These are phyloP conservation scores for Hibiscus trionum DNA, from an alignment of 345 rosid species.

Conservation along the genomic window DNA sequence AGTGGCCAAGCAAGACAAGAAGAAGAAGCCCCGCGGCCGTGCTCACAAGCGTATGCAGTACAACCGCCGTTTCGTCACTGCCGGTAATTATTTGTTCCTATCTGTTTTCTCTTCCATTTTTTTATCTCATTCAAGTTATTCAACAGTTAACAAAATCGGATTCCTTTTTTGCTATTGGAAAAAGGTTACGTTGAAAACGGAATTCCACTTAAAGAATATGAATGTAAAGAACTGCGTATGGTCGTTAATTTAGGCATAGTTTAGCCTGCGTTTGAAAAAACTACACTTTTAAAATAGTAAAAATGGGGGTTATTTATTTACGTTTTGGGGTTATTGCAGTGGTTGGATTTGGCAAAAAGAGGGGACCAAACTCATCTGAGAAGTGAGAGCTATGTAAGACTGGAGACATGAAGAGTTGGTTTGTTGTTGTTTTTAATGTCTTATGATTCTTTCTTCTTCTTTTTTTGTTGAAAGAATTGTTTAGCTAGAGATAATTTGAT, in stretches of 20 bases:
- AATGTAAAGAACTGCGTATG: neutral
- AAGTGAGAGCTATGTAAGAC: conserved; percentile 34
- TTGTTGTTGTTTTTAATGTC: neutral
- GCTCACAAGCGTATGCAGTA: conserved; percentile 89
- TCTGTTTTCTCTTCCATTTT: neutral
- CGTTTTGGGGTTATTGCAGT: conserved; percentile 30
- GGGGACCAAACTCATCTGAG: conserved; percentile 95
- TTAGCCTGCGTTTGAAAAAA: neutral
- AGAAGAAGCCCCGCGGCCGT: conserved; percentile 91
- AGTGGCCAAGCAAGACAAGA: conserved; percentile 86
- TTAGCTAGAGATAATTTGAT: neutral
- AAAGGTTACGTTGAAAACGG: neutral
- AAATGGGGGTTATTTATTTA: neutral
- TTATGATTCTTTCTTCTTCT: neutral
- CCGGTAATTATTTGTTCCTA: conserved; percentile 22
- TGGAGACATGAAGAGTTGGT: neutral
- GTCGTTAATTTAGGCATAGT: neutral
- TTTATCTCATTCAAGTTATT: neutral
- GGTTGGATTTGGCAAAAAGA: conserved; percentile 90
- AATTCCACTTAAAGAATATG: neutral
- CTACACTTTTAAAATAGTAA: no score
- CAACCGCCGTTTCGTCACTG: conserved; percentile 90
- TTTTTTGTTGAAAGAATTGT: neutral
- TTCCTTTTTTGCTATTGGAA: neutral
- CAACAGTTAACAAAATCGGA: neutral